Evolutionary conservation across 148 eudicot species (phyloP).

Genomic region (Arctostaphylos glauca): DNA sequence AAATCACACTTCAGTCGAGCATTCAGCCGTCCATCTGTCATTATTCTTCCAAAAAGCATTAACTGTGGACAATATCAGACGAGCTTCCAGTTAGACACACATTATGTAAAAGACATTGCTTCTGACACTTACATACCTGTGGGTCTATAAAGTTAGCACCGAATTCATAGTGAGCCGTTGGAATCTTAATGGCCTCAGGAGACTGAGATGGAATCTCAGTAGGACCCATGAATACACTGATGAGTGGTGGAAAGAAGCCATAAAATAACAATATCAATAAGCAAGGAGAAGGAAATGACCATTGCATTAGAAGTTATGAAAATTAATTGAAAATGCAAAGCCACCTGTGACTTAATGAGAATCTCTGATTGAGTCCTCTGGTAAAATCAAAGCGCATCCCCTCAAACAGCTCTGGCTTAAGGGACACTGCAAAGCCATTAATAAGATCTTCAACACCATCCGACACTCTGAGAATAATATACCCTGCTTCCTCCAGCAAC

Average conservation of each 20-base stretch:
- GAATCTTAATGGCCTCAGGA: conserved; percentile 79
- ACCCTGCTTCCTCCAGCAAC: conserved; percentile 3
- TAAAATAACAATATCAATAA: not conserved
- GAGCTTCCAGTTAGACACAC: conserved; percentile 5
- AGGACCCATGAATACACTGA: conserved; percentile 88
- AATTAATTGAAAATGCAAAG: not conserved
- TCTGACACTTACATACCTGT: conserved; percentile 38
- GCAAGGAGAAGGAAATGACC: not conserved
- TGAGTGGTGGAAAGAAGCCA: conserved; percentile 22
- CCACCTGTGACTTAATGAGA: conserved; percentile 95
- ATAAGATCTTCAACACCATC: conserved; percentile 11
- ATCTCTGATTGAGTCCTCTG: conserved; percentile 75
- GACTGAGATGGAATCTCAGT: conserved; percentile 85
- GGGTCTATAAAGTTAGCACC: conserved; percentile 95
- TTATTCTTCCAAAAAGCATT: conserved; percentile 89
- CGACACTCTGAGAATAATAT: not conserved
- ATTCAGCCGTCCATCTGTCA: conserved; percentile 85
- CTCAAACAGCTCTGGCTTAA: conserved; percentile 95
- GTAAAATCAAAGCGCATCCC: conserved; percentile 95
- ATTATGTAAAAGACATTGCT: not conserved
- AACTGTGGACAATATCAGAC: conserved; percentile 40
- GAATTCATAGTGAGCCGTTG: conserved; percentile 89
- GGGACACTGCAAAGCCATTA: conserved; percentile 60
- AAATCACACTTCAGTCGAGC: conserved; percentile 87
- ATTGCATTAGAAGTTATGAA: not conserved